Evolutionary conservation across 352 stramenopile species (phyloP).

Genomic region (Phytophthora hibernalis): DNA sequence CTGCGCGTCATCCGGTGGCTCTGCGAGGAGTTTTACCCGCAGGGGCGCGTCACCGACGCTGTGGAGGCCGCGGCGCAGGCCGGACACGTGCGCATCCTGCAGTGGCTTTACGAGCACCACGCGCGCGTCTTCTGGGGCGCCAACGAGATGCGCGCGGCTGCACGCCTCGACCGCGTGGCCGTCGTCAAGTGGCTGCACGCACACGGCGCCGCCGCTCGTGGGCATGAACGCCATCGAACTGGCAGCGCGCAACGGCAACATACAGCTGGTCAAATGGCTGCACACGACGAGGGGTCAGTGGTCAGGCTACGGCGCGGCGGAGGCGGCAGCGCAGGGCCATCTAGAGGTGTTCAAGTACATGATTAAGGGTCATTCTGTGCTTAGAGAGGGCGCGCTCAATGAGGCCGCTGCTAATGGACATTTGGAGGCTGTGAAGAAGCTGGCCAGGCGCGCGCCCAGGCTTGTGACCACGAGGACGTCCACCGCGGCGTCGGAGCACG

Average conservation of each 20-base stretch:
- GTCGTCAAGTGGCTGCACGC: conserved; percentile 43
- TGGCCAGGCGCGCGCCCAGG: conserved; percentile 16
- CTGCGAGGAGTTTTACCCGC: conserved; percentile 29
- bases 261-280: conserved; percentile 47
- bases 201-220: conserved; percentile 38
- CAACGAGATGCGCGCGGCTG: conserved; percentile 41
- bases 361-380: conserved; percentile 43
- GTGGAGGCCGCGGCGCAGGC: conserved; percentile 31
- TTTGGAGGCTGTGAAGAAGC: conserved; percentile 44
- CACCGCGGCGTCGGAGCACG: conserved; percentile 35
- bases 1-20: conserved; percentile 38
- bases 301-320: conserved; percentile 44
- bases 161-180: conserved; percentile 27
- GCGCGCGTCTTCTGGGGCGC: conserved; percentile 41
- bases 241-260: conserved; percentile 42
- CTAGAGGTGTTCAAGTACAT: conserved; percentile 48
- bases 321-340: conserved; percentile 43
- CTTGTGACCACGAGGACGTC: conserved; percentile 38
- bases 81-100: conserved; percentile 30
- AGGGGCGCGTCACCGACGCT: conserved; percentile 34
- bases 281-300: conserved; percentile 36
- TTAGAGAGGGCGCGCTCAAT: conserved; percentile 31
- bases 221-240: conserved; percentile 41
- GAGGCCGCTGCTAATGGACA: conserved; percentile 39
- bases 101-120: conserved; percentile 36